Conservation (phyloP, 495 filamentous ascomycete genomes). For the Penicillium odoratum region DNA sequence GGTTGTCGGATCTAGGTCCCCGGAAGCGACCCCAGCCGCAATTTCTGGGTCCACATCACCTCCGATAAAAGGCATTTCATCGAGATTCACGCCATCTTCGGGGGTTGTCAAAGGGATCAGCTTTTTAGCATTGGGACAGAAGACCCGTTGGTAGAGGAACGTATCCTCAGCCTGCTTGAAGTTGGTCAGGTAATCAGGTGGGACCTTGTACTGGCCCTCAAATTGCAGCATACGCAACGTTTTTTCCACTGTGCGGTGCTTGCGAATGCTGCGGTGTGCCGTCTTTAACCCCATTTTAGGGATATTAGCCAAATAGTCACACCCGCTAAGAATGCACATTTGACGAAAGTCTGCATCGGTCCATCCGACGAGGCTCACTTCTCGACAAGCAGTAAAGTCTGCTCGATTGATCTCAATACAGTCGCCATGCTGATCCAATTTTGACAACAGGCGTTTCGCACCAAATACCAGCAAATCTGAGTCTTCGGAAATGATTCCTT, state of each 20-base stretch:
- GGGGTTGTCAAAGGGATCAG: conserved; percentile 72
- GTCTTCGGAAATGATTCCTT: conserved; percentile 92
- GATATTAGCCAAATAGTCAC: conserved; percentile 88
- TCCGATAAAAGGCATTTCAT: conserved; percentile 78
- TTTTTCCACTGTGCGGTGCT: conserved; percentile 82
- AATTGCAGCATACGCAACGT: conserved; percentile 81
- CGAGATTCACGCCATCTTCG: conserved; percentile 56
- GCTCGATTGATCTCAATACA: conserved; percentile 86
- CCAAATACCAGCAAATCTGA: conserved; percentile 97
- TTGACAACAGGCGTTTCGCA: conserved; percentile 84
- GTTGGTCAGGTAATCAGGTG: conserved; percentile 69
- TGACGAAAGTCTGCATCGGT: conserved; percentile 84
- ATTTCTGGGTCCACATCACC: conserved; percentile 63
- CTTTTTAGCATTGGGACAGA: conserved; percentile 68
- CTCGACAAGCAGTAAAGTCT: conserved; percentile 84
- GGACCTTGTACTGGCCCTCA: conserved; percentile 79
- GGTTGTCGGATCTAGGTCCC: conserved; percentile 87
- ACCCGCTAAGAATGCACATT: conserved; percentile 98
- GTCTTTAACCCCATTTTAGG: conserved; percentile 88
- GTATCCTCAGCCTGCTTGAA: conserved; percentile 88
- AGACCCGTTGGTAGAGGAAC: conserved; percentile 93
- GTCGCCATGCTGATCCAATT: conserved; percentile 90
- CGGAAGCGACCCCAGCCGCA: conserved; percentile 74
- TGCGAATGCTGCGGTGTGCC: conserved; percentile 84
- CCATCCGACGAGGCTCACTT: conserved; percentile 89